Evolutionary conservation across 306 rosid species (phyloP).

Genomic region (Fragaria iinumae): DNA sequence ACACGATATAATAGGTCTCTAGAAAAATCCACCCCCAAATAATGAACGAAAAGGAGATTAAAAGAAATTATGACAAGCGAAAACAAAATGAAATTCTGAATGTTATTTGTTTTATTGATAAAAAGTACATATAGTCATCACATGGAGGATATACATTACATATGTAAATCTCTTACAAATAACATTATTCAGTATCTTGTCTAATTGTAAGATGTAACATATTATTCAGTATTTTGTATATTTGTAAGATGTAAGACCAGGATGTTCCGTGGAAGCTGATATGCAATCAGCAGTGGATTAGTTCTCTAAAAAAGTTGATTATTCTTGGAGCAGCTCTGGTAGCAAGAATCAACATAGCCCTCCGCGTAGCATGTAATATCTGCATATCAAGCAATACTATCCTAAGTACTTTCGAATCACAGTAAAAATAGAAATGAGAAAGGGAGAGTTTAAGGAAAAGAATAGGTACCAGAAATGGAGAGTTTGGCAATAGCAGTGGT

Average conservation of each 20-base stretch:
- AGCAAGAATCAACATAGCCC: background rate
- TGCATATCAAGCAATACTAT: background rate
- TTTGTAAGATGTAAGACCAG: background rate
- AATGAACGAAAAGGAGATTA: no score
- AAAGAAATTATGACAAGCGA: no score
- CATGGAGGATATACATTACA: no score
- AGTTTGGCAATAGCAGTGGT: background rate
- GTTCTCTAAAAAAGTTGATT: background rate
- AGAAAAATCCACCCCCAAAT: no score
- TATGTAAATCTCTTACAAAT: no score
- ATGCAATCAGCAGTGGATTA: background rate
- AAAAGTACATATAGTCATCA: no score
- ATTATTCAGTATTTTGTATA: background rate
- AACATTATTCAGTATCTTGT: no score
- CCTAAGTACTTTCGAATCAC: background rate
- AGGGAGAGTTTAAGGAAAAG: background rate
- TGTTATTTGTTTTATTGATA: no score
- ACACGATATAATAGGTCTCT: no score
- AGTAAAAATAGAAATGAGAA: background rate
- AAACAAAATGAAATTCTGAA: no score
- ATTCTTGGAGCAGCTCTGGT: background rate
- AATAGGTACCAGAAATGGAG: background rate
- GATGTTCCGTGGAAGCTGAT: background rate
- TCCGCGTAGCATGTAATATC: background rate
- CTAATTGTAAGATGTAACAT: no score